phyloP scores from a whole-genome alignment of 1,139 yeast species.

The Taiozyma sp. region DNA sequence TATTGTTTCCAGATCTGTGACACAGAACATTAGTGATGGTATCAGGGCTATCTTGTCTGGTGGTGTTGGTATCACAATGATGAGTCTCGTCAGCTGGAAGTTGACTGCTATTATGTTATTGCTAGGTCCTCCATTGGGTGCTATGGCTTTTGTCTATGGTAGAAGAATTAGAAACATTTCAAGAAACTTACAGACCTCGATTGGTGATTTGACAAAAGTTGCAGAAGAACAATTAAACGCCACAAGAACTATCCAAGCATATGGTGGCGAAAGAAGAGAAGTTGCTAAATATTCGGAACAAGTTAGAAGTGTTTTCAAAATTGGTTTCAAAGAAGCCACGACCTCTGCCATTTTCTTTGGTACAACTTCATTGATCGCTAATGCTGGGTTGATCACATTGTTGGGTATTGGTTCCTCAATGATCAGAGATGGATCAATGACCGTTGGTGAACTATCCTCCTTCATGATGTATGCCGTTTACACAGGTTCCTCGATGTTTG shows the following conservation, averaged over 20 bases:
- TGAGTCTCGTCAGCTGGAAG: slow-evolving; percentile 81
- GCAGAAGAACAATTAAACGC: slow-evolving; percentile 94
- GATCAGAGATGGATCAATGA: slow-evolving; percentile 65
- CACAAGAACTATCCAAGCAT: slow-evolving; percentile 80
- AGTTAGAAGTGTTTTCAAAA: slow-evolving; percentile 65
- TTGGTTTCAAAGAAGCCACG: slow-evolving; percentile 77
- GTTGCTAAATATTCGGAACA: slow-evolving; percentile 58
- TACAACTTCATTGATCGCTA: slow-evolving; percentile 78
- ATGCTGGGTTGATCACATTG: slow-evolving; percentile 68
- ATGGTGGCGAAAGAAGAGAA: slow-evolving; percentile 75
- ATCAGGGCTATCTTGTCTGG: slow-evolving; percentile 78
- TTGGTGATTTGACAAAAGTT: slow-evolving; percentile 84
- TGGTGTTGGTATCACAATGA: slow-evolving; percentile 80
- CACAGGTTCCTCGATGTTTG: slow-evolving; percentile 89
- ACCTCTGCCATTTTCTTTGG: slow-evolving; percentile 76
- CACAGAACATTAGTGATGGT: slow-evolving; percentile 91
- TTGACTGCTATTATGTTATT: slow-evolving; percentile 74
- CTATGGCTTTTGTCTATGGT: slow-evolving; percentile 79
- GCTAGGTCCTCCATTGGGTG: slow-evolving; percentile 78
- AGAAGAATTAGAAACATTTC: slow-evolving; percentile 71
- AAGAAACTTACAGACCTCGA: slow-evolving; percentile 72
- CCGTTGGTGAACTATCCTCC: slow-evolving; percentile 86
- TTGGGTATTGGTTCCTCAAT: slow-evolving; percentile 76
- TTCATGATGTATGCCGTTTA: slow-evolving; percentile 95
- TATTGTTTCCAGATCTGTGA: slow-evolving; percentile 79